Conservation (phyloP, 1,284 basidiomycete genomes). For the Puccinia hordei region DNA sequence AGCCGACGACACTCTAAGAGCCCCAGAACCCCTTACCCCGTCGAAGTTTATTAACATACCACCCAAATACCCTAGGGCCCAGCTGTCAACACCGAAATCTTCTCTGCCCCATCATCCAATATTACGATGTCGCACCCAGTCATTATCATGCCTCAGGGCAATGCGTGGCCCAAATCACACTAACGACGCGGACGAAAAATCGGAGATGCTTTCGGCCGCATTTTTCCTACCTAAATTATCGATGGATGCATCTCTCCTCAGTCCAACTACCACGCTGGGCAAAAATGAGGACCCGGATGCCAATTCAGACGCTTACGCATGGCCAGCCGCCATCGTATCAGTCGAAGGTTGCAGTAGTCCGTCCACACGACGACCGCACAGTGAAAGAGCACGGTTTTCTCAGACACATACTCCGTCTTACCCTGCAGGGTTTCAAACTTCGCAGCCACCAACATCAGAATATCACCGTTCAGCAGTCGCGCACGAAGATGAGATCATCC, state of each 20-base stretch:
- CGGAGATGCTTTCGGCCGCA: slow-evolving; percentile 11
- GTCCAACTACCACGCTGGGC: not conserved
- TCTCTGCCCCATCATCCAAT: not conserved
- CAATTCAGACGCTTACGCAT: not conserved
- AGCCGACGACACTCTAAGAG: not conserved
- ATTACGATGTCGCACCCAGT: not conserved
- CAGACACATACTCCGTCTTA: not conserved
- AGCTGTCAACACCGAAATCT: not conserved
- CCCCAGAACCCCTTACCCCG: not conserved
- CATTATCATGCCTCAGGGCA: not conserved
- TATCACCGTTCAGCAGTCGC: not conserved
- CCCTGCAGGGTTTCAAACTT: slow-evolving; percentile 14
- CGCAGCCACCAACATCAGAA: not conserved
- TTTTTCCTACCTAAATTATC: not conserved
- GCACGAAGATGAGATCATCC: not conserved
- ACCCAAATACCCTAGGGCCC: not conserved
- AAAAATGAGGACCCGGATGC: not conserved
- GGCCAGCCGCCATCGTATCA: not conserved
- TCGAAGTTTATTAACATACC: not conserved
- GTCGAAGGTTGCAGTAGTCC: not conserved
- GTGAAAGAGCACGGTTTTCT: not conserved
- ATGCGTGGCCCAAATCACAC: not conserved
- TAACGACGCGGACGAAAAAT: not conserved
- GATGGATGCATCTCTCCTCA: not conserved
- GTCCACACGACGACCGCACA: not conserved